phyloP scores from a whole-genome alignment of 495 filamentous ascomycete species.

The Podospora sp. region DNA sequence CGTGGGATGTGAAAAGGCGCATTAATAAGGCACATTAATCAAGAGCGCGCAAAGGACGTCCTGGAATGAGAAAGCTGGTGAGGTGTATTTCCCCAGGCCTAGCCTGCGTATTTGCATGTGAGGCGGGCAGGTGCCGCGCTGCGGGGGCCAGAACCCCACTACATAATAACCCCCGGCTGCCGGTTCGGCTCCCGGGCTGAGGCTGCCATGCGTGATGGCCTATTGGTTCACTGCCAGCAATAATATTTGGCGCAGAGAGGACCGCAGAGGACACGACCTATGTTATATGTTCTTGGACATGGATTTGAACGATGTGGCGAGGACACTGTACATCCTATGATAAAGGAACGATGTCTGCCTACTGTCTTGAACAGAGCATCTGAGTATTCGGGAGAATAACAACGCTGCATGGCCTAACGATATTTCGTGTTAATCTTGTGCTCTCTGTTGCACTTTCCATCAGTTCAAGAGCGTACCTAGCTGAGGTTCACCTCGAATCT shows the following conservation, averaged over 20 bases:
- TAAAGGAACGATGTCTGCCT: too few species aligned
- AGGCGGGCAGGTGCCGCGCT: neutral
- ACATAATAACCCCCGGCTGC: neutral
- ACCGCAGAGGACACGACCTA: too few species aligned
- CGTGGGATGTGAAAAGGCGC: conserved; percentile 20
- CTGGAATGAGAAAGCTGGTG: conserved; percentile 8
- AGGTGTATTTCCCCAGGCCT: conserved; percentile 6
- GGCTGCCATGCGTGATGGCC: neutral
- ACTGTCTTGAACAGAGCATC: too few species aligned
- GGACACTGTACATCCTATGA: too few species aligned
- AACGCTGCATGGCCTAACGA: too few species aligned
- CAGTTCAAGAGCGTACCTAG: too few species aligned
- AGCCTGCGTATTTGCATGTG: conserved; percentile 11
- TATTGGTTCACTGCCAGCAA: neutral
- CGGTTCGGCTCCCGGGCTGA: conserved; percentile 8
- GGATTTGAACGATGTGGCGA: too few species aligned
- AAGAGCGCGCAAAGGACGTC: neutral
- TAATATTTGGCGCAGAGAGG: neutral
- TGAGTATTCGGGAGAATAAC: too few species aligned
- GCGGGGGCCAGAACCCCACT: neutral
- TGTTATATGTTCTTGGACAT: too few species aligned
- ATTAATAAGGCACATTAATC: conserved; percentile 20
- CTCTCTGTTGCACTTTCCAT: too few species aligned
- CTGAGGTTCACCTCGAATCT: too few species aligned
- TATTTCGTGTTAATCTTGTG: too few species aligned